Evolutionary conservation across 2,329 filamentous ascomycete genomes (phyloP).

Genomic region (Claviceps cyperi): DNA sequence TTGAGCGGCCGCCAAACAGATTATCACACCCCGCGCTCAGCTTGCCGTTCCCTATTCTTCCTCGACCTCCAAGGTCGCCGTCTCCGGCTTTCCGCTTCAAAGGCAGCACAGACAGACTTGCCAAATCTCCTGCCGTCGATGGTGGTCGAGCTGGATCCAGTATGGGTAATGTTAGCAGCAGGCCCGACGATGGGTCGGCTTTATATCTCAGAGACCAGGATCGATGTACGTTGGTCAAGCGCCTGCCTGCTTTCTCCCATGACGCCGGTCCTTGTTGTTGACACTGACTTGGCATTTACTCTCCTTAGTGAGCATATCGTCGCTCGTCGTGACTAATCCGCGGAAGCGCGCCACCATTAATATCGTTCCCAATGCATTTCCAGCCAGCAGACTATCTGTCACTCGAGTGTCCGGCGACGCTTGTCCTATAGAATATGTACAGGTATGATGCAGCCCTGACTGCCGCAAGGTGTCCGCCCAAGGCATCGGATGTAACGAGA

Average conservation of each 20-base stretch:
- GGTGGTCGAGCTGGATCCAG: slow-evolving; percentile 18
- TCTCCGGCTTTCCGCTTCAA: background rate
- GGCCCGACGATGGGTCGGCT: slow-evolving; percentile 64
- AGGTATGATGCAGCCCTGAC: slow-evolving; percentile 41
- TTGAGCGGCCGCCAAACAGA: slow-evolving; percentile 3
- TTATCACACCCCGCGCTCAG: slow-evolving; percentile 5
- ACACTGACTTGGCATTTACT: slow-evolving; percentile 1
- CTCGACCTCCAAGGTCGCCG: background rate
- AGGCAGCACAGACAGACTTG: background rate
- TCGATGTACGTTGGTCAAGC: slow-evolving; percentile 49
- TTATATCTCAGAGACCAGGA: slow-evolving; percentile 85
- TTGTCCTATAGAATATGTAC: slow-evolving; percentile 73
- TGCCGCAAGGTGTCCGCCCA: background rate
- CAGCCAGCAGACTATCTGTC: slow-evolving; percentile 62
- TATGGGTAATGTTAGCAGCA: slow-evolving; percentile 91
- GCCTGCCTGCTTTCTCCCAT: slow-evolving; percentile 7
- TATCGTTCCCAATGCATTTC: slow-evolving; percentile 74
- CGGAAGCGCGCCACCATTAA: slow-evolving; percentile 63
- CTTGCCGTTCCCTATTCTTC: slow-evolving; percentile 6
- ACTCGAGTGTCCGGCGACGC: slow-evolving; percentile 61
- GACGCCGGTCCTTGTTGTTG: slow-evolving; percentile 1
- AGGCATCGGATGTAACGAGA: background rate
- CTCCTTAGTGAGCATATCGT: slow-evolving; percentile 66
- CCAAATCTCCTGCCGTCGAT: slow-evolving; percentile 5
- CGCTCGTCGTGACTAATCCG: slow-evolving; percentile 66